phyloP scores from a whole-genome alignment of 345 rosid species.

The Sonneratia caseolaris region DNA sequence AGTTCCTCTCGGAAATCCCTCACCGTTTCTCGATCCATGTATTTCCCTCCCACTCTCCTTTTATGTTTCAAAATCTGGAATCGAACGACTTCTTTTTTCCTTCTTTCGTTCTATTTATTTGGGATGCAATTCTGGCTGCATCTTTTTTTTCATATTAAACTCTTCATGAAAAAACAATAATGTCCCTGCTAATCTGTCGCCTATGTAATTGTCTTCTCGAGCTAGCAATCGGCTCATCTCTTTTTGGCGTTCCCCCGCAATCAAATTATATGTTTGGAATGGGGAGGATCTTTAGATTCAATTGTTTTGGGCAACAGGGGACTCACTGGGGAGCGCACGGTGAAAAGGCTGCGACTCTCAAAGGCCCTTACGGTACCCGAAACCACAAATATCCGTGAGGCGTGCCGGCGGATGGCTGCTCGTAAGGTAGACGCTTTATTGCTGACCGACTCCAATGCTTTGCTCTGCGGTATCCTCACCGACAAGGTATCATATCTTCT shows the following conservation, averaged over 20 bases:
- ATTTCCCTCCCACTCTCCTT: neutral
- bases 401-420: constrained; percentile 91
- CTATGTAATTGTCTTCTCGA: too few relatives aligned
- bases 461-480: constrained; percentile 97
- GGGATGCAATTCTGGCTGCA: too few relatives aligned
- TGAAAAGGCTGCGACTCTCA: constrained; percentile 69
- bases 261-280: neutral
- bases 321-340: constrained; percentile 85
- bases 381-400: constrained; percentile 64
- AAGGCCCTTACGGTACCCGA: constrained; percentile 91
- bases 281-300: neutral
- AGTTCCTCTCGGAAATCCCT: constrained; percentile 54
- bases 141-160: too few relatives aligned
- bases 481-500: constrained; percentile 53
- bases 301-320: constrained; percentile 40
- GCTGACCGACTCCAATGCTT: constrained; percentile 88
- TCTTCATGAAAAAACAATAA: too few relatives aligned
- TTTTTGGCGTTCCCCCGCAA: neutral
- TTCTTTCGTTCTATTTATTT: neutral
- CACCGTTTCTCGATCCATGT: constrained; percentile 55
- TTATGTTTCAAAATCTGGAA: neutral
- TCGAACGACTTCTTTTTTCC: too few relatives aligned
- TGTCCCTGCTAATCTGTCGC: too few relatives aligned
- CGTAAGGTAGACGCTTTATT: constrained; percentile 86
- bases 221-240: too few relatives aligned